Percentiles rank a stretch among this genome's conserved stretches.
phyloP scores from a whole-genome alignment of 176 grass and related monocot genomes.

The Avena eriantha region DNA sequence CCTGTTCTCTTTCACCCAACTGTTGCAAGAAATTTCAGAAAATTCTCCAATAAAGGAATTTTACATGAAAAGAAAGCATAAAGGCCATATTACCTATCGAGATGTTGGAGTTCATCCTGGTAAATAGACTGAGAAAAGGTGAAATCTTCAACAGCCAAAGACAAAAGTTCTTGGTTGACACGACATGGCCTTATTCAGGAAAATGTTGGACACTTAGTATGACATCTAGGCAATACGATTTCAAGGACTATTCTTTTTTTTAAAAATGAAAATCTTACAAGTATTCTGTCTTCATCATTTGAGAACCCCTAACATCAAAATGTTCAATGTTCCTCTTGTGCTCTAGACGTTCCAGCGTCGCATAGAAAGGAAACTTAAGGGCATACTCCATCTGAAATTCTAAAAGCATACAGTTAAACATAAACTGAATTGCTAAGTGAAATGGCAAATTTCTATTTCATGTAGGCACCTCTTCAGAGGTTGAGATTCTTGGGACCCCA shows the following conservation, averaged over 20 bases:
- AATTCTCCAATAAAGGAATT: not conserved
- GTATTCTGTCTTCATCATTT: slow-evolving; percentile 56
- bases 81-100: slow-evolving; percentile 54
- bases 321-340: slow-evolving; percentile 82
- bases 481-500: not conserved
- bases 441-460: slow-evolving; percentile 1
- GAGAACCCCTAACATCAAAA: slow-evolving; percentile 41
- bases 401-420: not conserved
- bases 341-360: slow-evolving; percentile 69
- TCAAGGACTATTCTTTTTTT: not conserved
- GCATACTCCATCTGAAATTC: slow-evolving; percentile 66
- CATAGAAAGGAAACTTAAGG: slow-evolving; percentile 70
- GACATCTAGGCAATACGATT: not conserved
- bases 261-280: slow-evolving; percentile 46
- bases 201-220: slow-evolving; percentile 16
- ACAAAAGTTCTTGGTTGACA: slow-evolving; percentile 51
- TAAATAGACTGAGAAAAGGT: slow-evolving; percentile 54
- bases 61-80: not conserved
- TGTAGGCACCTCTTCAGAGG: slow-evolving; percentile 52
- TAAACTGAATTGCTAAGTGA: not conserved
- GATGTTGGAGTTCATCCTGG: slow-evolving; percentile 61
- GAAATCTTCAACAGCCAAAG: slow-evolving; percentile 61
- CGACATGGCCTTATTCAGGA: slow-evolving; percentile 48
- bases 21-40: not conserved
- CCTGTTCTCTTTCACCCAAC: slow-evolving; percentile 14